A percentile compares a stretch with the other conserved stretches of the same genome.
These are phyloP conservation scores for Ogataea hybrid DNA, from an alignment of 1,139 yeast genomes.

Conservation along the genomic window DNA sequence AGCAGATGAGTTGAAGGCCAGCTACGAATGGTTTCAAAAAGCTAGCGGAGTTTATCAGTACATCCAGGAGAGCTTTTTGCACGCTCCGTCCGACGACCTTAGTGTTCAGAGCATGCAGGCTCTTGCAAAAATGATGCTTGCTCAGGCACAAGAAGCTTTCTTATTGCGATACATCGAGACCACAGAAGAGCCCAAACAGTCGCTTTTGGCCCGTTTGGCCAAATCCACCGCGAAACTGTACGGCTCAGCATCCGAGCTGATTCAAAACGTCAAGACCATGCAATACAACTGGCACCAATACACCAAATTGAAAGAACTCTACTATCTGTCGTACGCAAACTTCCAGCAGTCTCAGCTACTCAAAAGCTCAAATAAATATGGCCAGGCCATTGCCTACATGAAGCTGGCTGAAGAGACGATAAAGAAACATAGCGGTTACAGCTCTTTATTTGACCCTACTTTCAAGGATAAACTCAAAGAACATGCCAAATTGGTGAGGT, in stretches of 20 bases:
- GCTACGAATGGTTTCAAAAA: conserved; percentile 64
- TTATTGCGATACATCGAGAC: conserved; percentile 57
- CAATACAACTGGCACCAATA: conserved; percentile 16
- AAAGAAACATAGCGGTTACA: conserved; percentile 32
- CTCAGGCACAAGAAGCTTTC: conserved; percentile 89
- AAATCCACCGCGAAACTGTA: conserved; percentile 58
- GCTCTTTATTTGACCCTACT: conserved; percentile 20
- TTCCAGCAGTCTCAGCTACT: conserved; percentile 53
- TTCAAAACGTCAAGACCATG: conserved; percentile 29
- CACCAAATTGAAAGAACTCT: conserved; percentile 40
- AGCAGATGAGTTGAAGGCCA: conserved; percentile 52
- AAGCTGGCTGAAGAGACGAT: conserved; percentile 42
- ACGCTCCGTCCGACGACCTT: conserved; percentile 85
- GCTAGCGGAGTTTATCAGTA: conserved; percentile 79
- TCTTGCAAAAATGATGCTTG: conserved; percentile 63
- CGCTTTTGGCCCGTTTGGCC: conserved; percentile 73
- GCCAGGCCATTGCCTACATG: conserved; percentile 73
- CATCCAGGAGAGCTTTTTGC: conserved; percentile 77
- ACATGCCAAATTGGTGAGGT: conserved; percentile 44
- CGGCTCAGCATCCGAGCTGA: conserved; percentile 47
- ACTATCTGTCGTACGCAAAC: conserved; percentile 46
- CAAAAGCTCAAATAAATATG: conserved; percentile 56
- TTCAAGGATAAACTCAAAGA: conserved; percentile 38
- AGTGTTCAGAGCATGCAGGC: conserved; percentile 68
- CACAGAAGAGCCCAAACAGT: conserved; percentile 43